A percentile compares a stretch with the other conserved stretches of the same genome.
These are phyloP conservation scores for Yamadazyma epiphylla DNA, from an alignment of 1,139 yeast genomes.

Conservation along the genomic window DNA sequence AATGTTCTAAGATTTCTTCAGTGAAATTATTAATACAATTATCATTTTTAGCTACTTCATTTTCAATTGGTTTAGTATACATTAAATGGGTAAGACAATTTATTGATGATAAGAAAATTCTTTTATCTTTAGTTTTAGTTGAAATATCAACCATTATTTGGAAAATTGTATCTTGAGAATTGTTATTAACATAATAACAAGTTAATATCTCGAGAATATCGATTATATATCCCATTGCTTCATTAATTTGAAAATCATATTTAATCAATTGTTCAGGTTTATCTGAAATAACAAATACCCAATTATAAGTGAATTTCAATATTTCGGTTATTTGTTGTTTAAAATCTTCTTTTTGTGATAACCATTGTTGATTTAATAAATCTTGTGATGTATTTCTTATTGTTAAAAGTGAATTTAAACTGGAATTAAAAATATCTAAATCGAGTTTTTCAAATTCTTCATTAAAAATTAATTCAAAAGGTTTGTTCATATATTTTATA, in stretches of 20 bases:
- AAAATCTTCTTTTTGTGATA: conserved; percentile 54
- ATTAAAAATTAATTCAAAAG: conserved; percentile 23
- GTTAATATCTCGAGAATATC: conserved; percentile 85
- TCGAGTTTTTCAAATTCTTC: conserved; percentile 18
- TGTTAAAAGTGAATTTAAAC: conserved; percentile 64
- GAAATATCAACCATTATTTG: conserved; percentile 46
- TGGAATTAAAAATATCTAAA: conserved; percentile 36
- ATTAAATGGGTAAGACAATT: conserved; percentile 41
- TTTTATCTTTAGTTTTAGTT: conserved; percentile 49
- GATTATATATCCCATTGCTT: conserved; percentile 63
- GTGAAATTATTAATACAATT: conserved; percentile 43
- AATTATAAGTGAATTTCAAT: conserved; percentile 44
- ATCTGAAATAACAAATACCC: conserved; percentile 28
- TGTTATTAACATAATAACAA: conserved; percentile 74
- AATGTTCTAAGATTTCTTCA: conserved; percentile 28
- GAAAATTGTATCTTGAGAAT: conserved; percentile 60
- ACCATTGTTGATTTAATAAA: conserved; percentile 72
- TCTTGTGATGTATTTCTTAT: conserved; percentile 83
- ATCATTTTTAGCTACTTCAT: conserved; percentile 31
- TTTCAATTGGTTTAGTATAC: conserved; percentile 25
- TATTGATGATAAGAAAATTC: conserved; percentile 43
- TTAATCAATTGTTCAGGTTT: conserved; percentile 20
- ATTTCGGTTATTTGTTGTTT: conserved; percentile 45
- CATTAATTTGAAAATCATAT: conserved; percentile 45
- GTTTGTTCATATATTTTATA: conserved; percentile 38